phyloP scores from a whole-genome alignment of 495 filamentous ascomycete species.

The Penicillium subrubescens region DNA sequence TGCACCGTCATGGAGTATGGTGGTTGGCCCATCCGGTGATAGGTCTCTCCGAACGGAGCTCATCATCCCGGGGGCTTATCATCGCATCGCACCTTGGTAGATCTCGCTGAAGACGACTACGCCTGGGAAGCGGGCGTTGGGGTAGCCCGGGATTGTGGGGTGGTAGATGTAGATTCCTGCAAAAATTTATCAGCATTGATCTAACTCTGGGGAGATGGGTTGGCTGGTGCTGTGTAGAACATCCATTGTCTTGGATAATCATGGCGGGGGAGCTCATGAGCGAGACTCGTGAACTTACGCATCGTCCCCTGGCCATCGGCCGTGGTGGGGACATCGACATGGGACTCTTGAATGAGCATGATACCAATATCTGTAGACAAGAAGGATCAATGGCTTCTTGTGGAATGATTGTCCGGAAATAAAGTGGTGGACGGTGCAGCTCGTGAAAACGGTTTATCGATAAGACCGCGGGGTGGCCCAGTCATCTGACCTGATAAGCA shows the following conservation, averaged over 20 bases:
- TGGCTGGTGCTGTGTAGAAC: background rate
- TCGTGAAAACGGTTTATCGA: conserved; percentile 19
- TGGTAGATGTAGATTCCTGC: conserved; percentile 88
- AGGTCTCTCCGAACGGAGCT: too few species aligned
- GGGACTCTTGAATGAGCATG: conserved; percentile 70
- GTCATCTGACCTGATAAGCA: conserved; percentile 19
- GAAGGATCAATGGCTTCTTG: background rate
- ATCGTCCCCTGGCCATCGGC: conserved; percentile 62
- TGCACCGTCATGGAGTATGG: too few species aligned
- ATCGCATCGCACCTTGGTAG: conserved; percentile 72
- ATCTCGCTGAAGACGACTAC: conserved; percentile 94
- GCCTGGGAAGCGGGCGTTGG: conserved; percentile 86
- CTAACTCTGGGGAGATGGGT: background rate
- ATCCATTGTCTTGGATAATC: background rate
- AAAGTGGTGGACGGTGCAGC: background rate
- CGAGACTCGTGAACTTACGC: conserved; percentile 46
- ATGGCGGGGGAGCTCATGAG: background rate
- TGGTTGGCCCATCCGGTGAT: too few species aligned
- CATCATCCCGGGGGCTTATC: background rate
- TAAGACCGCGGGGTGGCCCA: conserved; percentile 19
- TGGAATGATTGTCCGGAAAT: background rate
- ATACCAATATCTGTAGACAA: conserved; percentile 16
- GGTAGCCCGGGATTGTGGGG: conserved; percentile 79
- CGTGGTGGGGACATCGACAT: conserved; percentile 67
- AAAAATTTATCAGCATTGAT: conserved; percentile 6